Conservation (phyloP, 2,329 filamentous ascomycete species). For the Microdochium trichocladiopsis region DNA sequence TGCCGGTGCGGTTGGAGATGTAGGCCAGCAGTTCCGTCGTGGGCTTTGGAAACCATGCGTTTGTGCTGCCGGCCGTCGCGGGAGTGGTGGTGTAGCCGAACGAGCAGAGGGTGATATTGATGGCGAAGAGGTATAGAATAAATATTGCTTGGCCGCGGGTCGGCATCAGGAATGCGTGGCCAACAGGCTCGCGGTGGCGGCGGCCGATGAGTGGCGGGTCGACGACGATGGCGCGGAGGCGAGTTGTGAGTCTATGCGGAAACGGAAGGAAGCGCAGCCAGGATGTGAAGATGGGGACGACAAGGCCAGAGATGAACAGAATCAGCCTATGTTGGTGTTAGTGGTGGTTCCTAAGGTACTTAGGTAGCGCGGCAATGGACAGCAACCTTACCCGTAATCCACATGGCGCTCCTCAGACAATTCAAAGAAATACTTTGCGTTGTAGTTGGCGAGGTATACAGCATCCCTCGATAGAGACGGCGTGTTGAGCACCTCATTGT, state of each 20-base stretch:
- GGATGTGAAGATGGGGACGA: neutral
- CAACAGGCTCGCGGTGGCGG: neutral
- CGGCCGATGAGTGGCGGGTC: neutral
- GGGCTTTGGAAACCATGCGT: slow-evolving; percentile 16
- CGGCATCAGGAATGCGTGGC: slow-evolving; percentile 12
- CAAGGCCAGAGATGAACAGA: neutral
- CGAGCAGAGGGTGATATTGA: slow-evolving; percentile 27
- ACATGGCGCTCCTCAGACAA: neutral
- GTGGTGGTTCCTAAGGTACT: neutral
- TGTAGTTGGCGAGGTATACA: neutral
- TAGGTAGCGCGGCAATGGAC: neutral
- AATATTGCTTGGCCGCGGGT: slow-evolving; percentile 35
- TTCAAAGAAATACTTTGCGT: neutral
- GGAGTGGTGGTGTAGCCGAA: slow-evolving; percentile 14
- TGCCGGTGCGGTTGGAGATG: slow-evolving; percentile 31
- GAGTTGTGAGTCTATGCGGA: neutral
- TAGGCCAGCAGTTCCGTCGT: slow-evolving; percentile 21
- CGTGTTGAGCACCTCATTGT: neutral
- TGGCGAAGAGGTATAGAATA: slow-evolving; percentile 27
- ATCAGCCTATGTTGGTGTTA: neutral
- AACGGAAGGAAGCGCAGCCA: neutral
- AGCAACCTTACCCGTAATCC: neutral
- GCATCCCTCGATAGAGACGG: neutral
- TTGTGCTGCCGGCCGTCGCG: slow-evolving; percentile 11
- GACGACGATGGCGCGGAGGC: neutral